These are phyloP conservation scores for Erodium texanum DNA, from an alignment of 441 rosid species.

Conservation along the genomic window DNA sequence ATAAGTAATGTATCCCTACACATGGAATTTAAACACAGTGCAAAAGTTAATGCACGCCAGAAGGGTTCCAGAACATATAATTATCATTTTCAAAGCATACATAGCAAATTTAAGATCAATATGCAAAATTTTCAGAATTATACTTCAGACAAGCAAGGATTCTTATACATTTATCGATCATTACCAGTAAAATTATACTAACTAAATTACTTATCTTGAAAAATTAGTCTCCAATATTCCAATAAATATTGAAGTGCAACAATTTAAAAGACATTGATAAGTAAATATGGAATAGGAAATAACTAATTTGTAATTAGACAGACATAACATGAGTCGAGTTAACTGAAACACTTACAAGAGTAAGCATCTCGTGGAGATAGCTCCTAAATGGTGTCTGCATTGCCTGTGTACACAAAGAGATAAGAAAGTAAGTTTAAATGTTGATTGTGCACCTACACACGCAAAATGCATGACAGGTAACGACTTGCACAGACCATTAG, in stretches of 20 bases:
- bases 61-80: no score
- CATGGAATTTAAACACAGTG: no score
- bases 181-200: no score
- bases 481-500: no score
- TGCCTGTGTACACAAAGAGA: conserved; percentile 9
- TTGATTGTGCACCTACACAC: background rate
- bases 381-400: conserved; percentile 23
- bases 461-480: no score
- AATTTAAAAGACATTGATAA: background rate
- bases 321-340: background rate
- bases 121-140: background rate
- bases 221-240: no score
- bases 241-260: no score
- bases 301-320: background rate
- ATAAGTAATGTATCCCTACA: no score
- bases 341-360: conserved; percentile 17
- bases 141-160: background rate
- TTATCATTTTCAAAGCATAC: no score
- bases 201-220: background rate
- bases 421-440: background rate
- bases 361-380: conserved; percentile 23
- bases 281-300: background rate
- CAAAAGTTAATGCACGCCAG: no score
- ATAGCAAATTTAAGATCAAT: no score
- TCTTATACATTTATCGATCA: no score